These are phyloP conservation scores for Ilyonectria sp. DNA, from an alignment of 2,329 filamentous ascomycete genomes.

Conservation along the genomic window DNA sequence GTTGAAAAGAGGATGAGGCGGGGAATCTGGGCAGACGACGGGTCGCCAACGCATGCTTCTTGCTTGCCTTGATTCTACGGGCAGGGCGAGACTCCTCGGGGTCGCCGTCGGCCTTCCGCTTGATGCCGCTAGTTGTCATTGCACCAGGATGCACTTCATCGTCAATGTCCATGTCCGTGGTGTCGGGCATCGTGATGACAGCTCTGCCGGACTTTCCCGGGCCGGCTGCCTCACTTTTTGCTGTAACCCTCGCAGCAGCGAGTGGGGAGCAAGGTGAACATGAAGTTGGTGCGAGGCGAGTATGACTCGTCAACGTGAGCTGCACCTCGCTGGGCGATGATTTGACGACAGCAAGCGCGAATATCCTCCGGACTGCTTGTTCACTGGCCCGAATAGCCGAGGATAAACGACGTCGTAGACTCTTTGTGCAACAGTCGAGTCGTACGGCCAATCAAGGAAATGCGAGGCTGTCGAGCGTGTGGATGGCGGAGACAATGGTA, in stretches of 20 bases:
- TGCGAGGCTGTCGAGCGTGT: slow-evolving; percentile 15
- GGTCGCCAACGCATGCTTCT: slow-evolving; percentile 5
- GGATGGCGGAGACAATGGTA: neutral
- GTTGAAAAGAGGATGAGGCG: slow-evolving; percentile 24
- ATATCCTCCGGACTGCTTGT: neutral
- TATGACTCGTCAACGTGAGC: slow-evolving; percentile 14
- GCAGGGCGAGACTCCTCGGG: slow-evolving; percentile 57
- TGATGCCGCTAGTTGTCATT: slow-evolving; percentile 54
- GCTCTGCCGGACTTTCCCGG: neutral
- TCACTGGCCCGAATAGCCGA: slow-evolving; percentile 5
- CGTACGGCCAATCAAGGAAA: slow-evolving; percentile 3
- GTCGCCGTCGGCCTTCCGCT: slow-evolving; percentile 64
- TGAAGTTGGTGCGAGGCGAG: slow-evolving; percentile 14
- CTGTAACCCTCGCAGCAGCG: slow-evolving; percentile 5
- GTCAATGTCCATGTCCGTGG: slow-evolving; percentile 61
- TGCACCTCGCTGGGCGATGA: slow-evolving; percentile 11
- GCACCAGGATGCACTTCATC: slow-evolving; percentile 24
- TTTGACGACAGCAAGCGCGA: slow-evolving; percentile 10
- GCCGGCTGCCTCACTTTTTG: slow-evolving; percentile 20
- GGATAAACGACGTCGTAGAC: neutral
- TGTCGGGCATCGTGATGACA: slow-evolving; percentile 51
- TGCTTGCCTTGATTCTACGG: slow-evolving; percentile 65
- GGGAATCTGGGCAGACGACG: slow-evolving; percentile 3
- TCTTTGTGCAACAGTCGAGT: neutral
- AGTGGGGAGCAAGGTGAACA: slow-evolving; percentile 2